Evolutionary conservation across 1,284 basidiomycete species (phyloP), one percentile per base, ranked within the genome.

Genomic region (Ceratobasidium sp.): DNA sequence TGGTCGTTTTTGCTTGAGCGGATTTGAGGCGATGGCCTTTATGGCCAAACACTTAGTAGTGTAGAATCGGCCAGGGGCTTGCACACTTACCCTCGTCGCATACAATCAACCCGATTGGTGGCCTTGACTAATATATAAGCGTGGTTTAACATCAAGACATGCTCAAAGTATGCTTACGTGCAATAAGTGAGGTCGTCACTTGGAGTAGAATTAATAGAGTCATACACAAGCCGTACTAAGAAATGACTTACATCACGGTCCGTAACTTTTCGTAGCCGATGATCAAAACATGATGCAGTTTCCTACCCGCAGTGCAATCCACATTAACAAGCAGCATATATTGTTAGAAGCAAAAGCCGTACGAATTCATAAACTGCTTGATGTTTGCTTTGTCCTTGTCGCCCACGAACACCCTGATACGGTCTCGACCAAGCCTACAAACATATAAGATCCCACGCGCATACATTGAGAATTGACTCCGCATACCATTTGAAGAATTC

Each of bases 181-280:
- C 92, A 93, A 80, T 88, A 90, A 20, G 88, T 84, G 55, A 94
- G 85, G 67, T 93, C 90, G 13, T 88, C 86, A 80, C 93, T 94
- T 76, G 23, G 18, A 33, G 5, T 10, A n/a, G 15, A 60, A 33
- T 66, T 12, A 42, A 12, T 6, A 51, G 44, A 76, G 46, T 49
- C 18, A 20, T n/a, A 10, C 7, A 1, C 4, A n/a, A 44, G 40
- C n/a, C 15, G 60, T 20, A 51, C 2, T 6, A 46, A 20, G 13
- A 18, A 39, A 5, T 5, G 3, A 84, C 88, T 83, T 78, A 93
- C 95, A 95, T 92, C 7, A 95, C 91, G 23, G 91, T 93, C 69
- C 95, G 88, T 49, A 98, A 88, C 81, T 94, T 93, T 84, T 99
- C 98, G 84, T 99, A 99, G 9, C 97, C 97, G 79, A 99, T 97